Conservation (phyloP, 768 basidiomycete species). For the Agrocybe chaxingu region DNA sequence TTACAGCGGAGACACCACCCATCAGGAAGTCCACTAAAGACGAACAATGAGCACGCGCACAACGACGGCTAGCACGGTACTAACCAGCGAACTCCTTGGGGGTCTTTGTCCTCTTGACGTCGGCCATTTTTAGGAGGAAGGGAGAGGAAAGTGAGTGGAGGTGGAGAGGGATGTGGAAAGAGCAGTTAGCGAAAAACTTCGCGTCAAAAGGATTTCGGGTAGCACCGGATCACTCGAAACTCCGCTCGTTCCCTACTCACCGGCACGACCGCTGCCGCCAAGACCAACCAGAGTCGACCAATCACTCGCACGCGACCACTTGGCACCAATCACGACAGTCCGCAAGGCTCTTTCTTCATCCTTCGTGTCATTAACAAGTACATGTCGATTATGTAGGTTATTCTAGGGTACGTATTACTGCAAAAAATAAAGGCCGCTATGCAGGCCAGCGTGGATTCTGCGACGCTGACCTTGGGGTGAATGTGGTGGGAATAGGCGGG, state of each 20-base stretch:
- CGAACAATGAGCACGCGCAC: slow-evolving; percentile 14
- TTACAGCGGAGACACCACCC: slow-evolving; percentile 91
- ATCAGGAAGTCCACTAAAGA: slow-evolving; percentile 86
- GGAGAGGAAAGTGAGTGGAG: slow-evolving; percentile 48
- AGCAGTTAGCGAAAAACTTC: slow-evolving; percentile 40
- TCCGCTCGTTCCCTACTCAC: slow-evolving; percentile 34
- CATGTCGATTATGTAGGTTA: slow-evolving; percentile 3
- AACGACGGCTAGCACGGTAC: slow-evolving; percentile 22
- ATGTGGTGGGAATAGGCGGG: slow-evolving; percentile 21
- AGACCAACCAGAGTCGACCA: background rate
- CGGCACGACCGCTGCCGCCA: slow-evolving; percentile 4
- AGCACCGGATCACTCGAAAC: slow-evolving; percentile 43
- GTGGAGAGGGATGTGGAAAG: slow-evolving; percentile 42
- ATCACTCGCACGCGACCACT: background rate
- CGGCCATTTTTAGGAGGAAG: slow-evolving; percentile 67
- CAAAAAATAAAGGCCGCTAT: background rate
- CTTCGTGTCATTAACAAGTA: slow-evolving; percentile 2
- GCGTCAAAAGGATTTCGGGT: slow-evolving; percentile 45
- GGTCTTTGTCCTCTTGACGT: slow-evolving; percentile 79
- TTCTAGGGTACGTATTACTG: background rate
- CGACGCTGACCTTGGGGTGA: slow-evolving; percentile 8
- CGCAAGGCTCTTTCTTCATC: background rate
- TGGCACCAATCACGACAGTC: too few species aligned
- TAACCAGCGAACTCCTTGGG: slow-evolving; percentile 87
- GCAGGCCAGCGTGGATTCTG: slow-evolving; percentile 17